These are phyloP conservation scores for Aspergillus intermedius DNA, from an alignment of 2,329 filamentous ascomycete genomes.

Conservation along the genomic window DNA sequence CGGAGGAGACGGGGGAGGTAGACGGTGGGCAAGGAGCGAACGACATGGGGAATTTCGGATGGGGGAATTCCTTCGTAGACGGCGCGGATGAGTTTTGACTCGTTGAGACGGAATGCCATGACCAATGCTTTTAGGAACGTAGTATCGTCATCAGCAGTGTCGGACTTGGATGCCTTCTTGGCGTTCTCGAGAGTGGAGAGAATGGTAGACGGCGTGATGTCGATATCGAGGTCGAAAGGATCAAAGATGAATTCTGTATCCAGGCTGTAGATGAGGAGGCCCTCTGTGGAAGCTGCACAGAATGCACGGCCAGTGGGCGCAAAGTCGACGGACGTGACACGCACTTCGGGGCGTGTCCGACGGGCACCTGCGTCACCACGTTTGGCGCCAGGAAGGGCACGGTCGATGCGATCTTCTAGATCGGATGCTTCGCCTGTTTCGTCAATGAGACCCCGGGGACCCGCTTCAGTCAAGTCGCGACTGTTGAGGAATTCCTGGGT, in stretches of 20 bases:
- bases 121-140: slow-evolving; percentile 80
- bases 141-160: slow-evolving; percentile 63
- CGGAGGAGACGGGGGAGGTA: slow-evolving; percentile 81
- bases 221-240: slow-evolving; percentile 91
- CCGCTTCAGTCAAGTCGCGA: slow-evolving; percentile 82
- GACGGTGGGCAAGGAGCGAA: slow-evolving; percentile 70
- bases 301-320: slow-evolving; percentile 84
- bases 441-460: slow-evolving; percentile 76
- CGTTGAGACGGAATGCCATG: slow-evolving; percentile 96
- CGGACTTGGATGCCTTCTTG: slow-evolving; percentile 23
- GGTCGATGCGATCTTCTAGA: slow-evolving; percentile 74
- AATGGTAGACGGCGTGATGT: slow-evolving; percentile 82
- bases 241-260: slow-evolving; percentile 83
- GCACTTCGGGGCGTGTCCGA: slow-evolving; percentile 70
- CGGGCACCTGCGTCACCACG: slow-evolving; percentile 78
- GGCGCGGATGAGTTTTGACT: slow-evolving; percentile 69
- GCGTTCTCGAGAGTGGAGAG: slow-evolving; percentile 59
- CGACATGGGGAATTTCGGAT: slow-evolving; percentile 67
- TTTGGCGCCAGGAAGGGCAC: slow-evolving; percentile 74
- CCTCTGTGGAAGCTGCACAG: slow-evolving; percentile 91
- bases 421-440: slow-evolving; percentile 84
- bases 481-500: slow-evolving; percentile 97
- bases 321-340: slow-evolving; percentile 78
- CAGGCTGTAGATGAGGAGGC: slow-evolving; percentile 85
- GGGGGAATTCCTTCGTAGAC: slow-evolving; percentile 81